Base-by-base conservation (phyloP, 306 rosid genomes). In the Gleditsia sinensis region DNA sequence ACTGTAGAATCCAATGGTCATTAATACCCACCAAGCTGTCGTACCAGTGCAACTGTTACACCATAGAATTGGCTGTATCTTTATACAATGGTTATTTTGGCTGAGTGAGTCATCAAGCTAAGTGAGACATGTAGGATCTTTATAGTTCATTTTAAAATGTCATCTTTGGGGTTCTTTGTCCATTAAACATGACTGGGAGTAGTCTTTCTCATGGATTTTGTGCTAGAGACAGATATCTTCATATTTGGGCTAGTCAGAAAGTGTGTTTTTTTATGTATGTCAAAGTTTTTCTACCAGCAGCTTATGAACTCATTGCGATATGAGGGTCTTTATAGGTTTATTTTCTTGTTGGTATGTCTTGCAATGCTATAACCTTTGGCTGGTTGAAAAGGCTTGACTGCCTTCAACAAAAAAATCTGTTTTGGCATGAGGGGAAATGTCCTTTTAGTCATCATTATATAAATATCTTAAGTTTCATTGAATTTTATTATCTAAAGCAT, bases 151-250 rank as follows among this genome's bases (percentile, higher is more conserved):
- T 34, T 60, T 19, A 58, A 34, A 5, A 17, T 60, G 16, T 12
- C 25, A 19, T 34, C 16, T n/a, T 32, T 42, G 21, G 20, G 7
- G 24, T 43, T 66, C 24, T 3, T 24, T 43, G 21, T 53, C 7
- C 27, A 25, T 43, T 27, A 66, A 25, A n/a, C 36, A 21, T 39
- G 53, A 24, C 6, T 33, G 66, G 9, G 16, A 60, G 16, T 64
- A 21, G 28, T 17, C 42, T 60, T 60, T 34, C 39, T 60, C 67
- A 17, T 60, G 45, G 17, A 19, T 60, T 60, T 34, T 19, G 21
- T 60, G 67, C 67, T 61, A 19, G 46, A 9, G 67, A 19, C 46
- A 34, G 67, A 34, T n/a, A 60, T 60, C 67, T 20, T 58, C 13
- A 5, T 57, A 17, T 8, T 59, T 20, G 66, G 48, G 30, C 4